Percentiles rank a stretch among this genome's conserved stretches.
Conservation (phyloP, 2,329 filamentous ascomycete genomes). For the Pestalotiopsis sp. region DNA sequence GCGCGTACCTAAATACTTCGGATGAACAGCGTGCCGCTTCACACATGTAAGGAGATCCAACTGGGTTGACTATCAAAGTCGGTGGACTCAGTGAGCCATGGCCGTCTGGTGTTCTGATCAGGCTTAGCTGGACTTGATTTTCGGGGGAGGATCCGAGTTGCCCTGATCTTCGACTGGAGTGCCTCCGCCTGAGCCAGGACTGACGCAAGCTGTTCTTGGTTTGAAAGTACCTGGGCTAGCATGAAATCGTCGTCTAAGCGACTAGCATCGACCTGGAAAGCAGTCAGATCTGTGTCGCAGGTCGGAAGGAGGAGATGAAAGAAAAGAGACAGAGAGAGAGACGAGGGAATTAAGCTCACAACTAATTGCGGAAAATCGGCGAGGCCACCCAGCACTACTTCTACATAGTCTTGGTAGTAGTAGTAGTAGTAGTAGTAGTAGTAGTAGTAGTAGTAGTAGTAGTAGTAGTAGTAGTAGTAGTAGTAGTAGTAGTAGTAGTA, state of each 20-base stretch:
- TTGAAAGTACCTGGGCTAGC: background rate
- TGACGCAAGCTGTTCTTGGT: background rate
- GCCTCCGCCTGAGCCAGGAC: background rate
- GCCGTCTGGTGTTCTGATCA: background rate
- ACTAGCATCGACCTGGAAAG: background rate
- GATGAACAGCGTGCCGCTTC: constrained; percentile 6
- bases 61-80: background rate
- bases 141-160: background rate
- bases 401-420: background rate
- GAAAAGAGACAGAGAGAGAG: too few species aligned
- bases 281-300: too few species aligned
- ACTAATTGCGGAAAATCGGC: background rate
- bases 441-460: too few species aligned
- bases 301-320: too few species aligned
- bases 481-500: too few species aligned
- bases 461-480: too few species aligned
- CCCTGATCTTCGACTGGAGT: background rate
- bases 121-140: background rate
- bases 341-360: too few species aligned
- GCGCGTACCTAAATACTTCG: constrained; percentile 5
- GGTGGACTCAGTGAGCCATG: background rate
- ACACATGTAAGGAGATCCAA: background rate
- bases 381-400: background rate
- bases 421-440: too few species aligned
- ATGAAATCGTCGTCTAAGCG: background rate